Conservation (phyloP, 768 basidiomycete species). For the Mycena belliarum region DNA sequence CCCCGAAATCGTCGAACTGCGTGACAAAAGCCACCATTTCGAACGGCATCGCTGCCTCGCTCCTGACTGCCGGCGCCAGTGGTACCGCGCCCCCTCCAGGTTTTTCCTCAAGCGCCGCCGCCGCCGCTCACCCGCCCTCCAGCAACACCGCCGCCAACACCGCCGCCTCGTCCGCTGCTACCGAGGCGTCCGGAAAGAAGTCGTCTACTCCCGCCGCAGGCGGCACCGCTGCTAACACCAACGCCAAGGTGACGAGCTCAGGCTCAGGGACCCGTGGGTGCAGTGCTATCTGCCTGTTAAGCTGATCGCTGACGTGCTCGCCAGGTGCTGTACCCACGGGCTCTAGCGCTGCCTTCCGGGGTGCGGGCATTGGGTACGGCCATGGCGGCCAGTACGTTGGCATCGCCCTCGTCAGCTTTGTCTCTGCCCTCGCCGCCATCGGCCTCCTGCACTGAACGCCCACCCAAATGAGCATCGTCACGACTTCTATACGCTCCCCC, state of each 20-base stretch:
- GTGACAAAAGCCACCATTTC: slow-evolving; percentile 36
- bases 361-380: slow-evolving; percentile 5
- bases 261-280: neutral
- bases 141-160: neutral
- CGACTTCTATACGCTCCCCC: too few relatives aligned
- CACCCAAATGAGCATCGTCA: too few relatives aligned
- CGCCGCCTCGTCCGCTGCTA: neutral
- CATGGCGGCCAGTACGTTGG: slow-evolving; percentile 5
- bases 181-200: neutral
- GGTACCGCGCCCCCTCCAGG: slow-evolving; percentile 1
- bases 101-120: slow-evolving; percentile 5
- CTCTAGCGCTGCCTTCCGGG: slow-evolving; percentile 9
- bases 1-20: slow-evolving; percentile 44
- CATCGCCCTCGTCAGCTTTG: slow-evolving; percentile 8
- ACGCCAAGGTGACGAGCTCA: neutral
- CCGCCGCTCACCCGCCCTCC: too few relatives aligned
- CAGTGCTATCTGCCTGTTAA: too few relatives aligned
- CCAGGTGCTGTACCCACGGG: neutral
- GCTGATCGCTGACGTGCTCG: too few relatives aligned
- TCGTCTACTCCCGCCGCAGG: too few relatives aligned
- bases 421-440: slow-evolving; percentile 13
- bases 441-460: slow-evolving; percentile 10
- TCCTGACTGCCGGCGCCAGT: slow-evolving; percentile 4
- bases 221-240: too few relatives aligned
- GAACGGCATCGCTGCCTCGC: slow-evolving; percentile 38